Conservation (phyloP, 331 rosid species). For the Pyrus hybrid region DNA sequence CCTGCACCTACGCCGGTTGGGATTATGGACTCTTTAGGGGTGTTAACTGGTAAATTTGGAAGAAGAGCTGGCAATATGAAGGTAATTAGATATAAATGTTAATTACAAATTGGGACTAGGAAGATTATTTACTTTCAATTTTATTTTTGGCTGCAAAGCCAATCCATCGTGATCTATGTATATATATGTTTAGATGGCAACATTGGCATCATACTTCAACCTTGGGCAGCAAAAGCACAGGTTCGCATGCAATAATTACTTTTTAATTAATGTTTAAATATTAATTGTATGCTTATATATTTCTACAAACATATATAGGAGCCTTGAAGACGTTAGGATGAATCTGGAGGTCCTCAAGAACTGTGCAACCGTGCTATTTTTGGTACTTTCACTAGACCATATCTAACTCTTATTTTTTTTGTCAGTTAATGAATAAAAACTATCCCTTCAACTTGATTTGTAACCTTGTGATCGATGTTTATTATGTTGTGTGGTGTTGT, state of each 20-base stretch:
- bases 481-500: too few species aligned
- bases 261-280: background rate
- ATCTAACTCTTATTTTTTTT: background rate
- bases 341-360: slow-evolving; percentile 91
- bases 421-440: background rate
- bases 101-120: background rate
- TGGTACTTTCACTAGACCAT: slow-evolving; percentile 33
- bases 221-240: slow-evolving; percentile 85
- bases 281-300: background rate
- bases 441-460: background rate
- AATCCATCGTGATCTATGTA: background rate
- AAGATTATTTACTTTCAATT: background rate
- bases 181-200: slow-evolving; percentile 63
- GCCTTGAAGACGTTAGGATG: slow-evolving; percentile 96
- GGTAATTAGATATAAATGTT: slow-evolving; percentile 25
- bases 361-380: slow-evolving; percentile 83
- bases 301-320: slow-evolving; percentile 31
- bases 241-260: slow-evolving; percentile 10
- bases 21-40: slow-evolving; percentile 59
- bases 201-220: slow-evolving; percentile 75
- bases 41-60: slow-evolving; percentile 62
- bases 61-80: slow-evolving; percentile 94
- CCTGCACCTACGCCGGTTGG: slow-evolving; percentile 64
- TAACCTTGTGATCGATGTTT: background rate
- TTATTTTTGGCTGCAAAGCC: background rate